phyloP scores from a whole-genome alignment of 345 rosid genomes.

The Camelina laxa region DNA sequence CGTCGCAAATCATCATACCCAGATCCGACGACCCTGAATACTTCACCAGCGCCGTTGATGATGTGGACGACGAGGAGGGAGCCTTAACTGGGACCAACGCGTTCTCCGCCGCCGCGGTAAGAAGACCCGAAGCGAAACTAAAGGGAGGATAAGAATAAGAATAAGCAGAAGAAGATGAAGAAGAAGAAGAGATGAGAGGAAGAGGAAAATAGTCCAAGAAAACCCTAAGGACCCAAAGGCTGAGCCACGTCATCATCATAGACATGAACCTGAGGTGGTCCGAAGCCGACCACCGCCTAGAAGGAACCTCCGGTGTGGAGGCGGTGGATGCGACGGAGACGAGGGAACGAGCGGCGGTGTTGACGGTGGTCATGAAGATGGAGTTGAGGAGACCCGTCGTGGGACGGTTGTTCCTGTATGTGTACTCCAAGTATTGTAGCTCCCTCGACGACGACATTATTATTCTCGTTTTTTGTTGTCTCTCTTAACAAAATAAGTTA shows the following conservation, averaged over 20 bases:
- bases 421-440: conserved; percentile 47
- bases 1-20: conserved; percentile 46
- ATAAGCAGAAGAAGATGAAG: conserved; percentile 22
- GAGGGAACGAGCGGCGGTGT: conserved; percentile 62
- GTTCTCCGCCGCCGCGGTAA: conserved; percentile 42
- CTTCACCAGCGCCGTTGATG: conserved; percentile 44
- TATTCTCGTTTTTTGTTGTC: background rate
- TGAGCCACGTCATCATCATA: conserved; percentile 68
- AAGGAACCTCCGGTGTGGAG: conserved; percentile 41
- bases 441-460: conserved; percentile 43
- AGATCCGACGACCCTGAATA: conserved; percentile 48
- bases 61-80: conserved; percentile 9
- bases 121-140: conserved; percentile 47
- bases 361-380: conserved; percentile 68
- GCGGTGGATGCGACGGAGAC: conserved; percentile 62
- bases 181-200: conserved; percentile 35
- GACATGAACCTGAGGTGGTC: conserved; percentile 77
- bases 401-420: conserved; percentile 48
- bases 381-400: conserved; percentile 56
- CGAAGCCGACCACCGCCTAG: conserved; percentile 58
- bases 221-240: conserved; percentile 68
- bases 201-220: conserved; percentile 60
- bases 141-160: conserved; percentile 40
- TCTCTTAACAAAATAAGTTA: background rate
- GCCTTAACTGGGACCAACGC: conserved; percentile 42